Conservation (phyloP, 2,329 filamentous ascomycete species). For the Nannizziopsis barbatae region DNA sequence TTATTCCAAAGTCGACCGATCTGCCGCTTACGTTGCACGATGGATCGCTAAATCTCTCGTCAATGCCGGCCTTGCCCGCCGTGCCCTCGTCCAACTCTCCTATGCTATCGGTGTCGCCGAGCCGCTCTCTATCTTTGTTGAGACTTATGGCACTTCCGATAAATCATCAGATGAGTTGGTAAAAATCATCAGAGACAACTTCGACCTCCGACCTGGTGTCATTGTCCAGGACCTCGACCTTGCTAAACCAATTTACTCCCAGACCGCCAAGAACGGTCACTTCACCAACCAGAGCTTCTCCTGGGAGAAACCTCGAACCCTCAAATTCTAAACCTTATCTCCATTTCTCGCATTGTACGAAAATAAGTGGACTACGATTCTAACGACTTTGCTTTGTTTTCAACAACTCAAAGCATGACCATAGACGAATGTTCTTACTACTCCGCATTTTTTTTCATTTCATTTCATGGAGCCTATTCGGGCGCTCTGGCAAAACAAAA, state of each 20-base stretch:
- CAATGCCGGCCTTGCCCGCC: slow-evolving; percentile 74
- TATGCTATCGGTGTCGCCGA: slow-evolving; percentile 99
- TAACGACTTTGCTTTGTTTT: slow-evolving; percentile 41
- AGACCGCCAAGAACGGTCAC: slow-evolving; percentile 99
- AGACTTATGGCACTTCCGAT: slow-evolving; percentile 88
- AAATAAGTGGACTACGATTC: slow-evolving; percentile 30
- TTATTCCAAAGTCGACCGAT: slow-evolving; percentile 99
- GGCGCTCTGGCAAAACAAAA: slow-evolving; percentile 31
- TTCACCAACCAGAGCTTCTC: slow-evolving; percentile 97
- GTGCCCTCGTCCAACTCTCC: slow-evolving; percentile 91
- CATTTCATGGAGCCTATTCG: slow-evolving; percentile 30
- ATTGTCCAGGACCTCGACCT: slow-evolving; percentile 97
- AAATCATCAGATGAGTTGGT: slow-evolving; percentile 89
- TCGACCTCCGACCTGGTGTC: slow-evolving; percentile 94
- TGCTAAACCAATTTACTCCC: slow-evolving; percentile 90
- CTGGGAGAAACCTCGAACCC: slow-evolving; percentile 96
- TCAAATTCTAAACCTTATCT: slow-evolving; percentile 59
- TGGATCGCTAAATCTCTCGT: slow-evolving; percentile 99
- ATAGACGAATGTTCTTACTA: slow-evolving; percentile 11
- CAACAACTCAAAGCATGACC: slow-evolving; percentile 40
- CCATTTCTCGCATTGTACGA: slow-evolving; percentile 10
- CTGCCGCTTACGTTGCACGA: slow-evolving; percentile 89
- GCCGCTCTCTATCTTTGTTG: slow-evolving; percentile 94
- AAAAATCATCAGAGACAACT: slow-evolving; percentile 88
- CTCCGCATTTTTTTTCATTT: slow-evolving; percentile 14